Evolutionary conservation across 192 early-diverging fungal species (phyloP).

Genomic region (Backusella australiensis): DNA sequence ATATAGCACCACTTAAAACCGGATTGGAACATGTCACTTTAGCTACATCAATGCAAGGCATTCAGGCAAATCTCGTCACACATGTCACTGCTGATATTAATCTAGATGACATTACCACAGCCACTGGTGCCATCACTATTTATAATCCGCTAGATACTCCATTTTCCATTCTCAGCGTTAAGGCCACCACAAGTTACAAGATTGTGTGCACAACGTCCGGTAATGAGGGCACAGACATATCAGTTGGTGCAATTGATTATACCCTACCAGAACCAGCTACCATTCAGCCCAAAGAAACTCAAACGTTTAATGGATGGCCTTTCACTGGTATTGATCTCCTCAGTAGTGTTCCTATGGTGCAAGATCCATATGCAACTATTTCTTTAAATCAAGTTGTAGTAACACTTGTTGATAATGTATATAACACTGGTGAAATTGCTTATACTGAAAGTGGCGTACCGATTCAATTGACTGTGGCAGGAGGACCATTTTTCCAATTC

Average conservation of each 20-base stretch:
- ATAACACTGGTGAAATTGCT: neutral
- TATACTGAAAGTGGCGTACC: neutral
- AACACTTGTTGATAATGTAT: neutral
- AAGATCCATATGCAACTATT: neutral
- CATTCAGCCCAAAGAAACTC: neutral
- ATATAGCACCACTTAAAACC: slow-evolving; percentile 40
- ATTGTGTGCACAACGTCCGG: too few relatives aligned
- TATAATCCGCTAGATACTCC: neutral
- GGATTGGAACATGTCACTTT: slow-evolving; percentile 41
- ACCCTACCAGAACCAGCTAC: neutral
- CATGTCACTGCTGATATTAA: neutral
- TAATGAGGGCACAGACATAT: neutral
- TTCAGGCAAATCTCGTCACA: slow-evolving; percentile 40
- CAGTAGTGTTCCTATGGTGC: too few relatives aligned
- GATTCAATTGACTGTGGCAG: too few relatives aligned
- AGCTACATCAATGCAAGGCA: slow-evolving; percentile 41
- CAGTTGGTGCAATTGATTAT: neutral
- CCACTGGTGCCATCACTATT: neutral
- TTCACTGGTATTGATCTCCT: neutral
- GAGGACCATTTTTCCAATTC: too few relatives aligned
- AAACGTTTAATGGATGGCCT: neutral
- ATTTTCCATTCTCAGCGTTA: neutral
- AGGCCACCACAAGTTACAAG: neutral
- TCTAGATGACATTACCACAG: neutral
- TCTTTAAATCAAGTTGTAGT: neutral